Evolutionary conservation across 2,329 filamentous ascomycete species (phyloP).

Genomic region (Aciculosporium take): DNA sequence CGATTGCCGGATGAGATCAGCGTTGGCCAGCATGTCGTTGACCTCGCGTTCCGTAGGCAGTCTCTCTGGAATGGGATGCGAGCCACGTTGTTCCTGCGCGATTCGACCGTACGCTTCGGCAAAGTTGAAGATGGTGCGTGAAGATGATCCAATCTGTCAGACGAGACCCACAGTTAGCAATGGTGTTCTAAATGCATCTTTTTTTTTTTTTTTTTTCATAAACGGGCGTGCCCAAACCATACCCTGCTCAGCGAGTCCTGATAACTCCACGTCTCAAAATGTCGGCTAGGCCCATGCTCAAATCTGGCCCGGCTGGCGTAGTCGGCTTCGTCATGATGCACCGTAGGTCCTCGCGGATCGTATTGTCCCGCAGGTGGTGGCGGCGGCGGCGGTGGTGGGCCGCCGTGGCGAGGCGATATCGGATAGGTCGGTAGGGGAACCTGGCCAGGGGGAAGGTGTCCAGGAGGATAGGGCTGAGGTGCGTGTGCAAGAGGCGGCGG

Average conservation of each 20-base stretch:
- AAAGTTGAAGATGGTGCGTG: slow-evolving; percentile 41
- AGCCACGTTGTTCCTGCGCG: slow-evolving; percentile 40
- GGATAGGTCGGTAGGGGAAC: slow-evolving; percentile 35
- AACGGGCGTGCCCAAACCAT: not conserved
- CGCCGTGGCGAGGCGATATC: slow-evolving; percentile 35
- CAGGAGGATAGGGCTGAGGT: slow-evolving; percentile 26
- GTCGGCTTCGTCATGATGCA: slow-evolving; percentile 31
- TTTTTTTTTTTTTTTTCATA: too few relatives aligned
- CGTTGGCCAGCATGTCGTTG: slow-evolving; percentile 37
- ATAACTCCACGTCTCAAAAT: slow-evolving; percentile 40
- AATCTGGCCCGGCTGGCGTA: slow-evolving; percentile 29
- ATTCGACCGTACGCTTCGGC: slow-evolving; percentile 40
- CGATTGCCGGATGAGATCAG: slow-evolving; percentile 37
- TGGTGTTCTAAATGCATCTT: too few relatives aligned
- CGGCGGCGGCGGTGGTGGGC: slow-evolving; percentile 24
- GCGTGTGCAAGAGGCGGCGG: slow-evolving; percentile 21
- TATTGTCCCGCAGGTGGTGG: slow-evolving; percentile 27
- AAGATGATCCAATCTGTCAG: slow-evolving; percentile 33
- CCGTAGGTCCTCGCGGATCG: slow-evolving; percentile 28
- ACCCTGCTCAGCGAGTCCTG: slow-evolving; percentile 35
- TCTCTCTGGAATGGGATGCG: slow-evolving; percentile 37
- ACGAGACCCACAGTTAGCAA: slow-evolving; percentile 8
- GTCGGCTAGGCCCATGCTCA: slow-evolving; percentile 30
- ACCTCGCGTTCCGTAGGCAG: slow-evolving; percentile 43
- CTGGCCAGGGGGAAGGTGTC: slow-evolving; percentile 32